phyloP scores from a whole-genome alignment of 2,329 filamentous ascomycete species.

The Talaromyces islandicus region DNA sequence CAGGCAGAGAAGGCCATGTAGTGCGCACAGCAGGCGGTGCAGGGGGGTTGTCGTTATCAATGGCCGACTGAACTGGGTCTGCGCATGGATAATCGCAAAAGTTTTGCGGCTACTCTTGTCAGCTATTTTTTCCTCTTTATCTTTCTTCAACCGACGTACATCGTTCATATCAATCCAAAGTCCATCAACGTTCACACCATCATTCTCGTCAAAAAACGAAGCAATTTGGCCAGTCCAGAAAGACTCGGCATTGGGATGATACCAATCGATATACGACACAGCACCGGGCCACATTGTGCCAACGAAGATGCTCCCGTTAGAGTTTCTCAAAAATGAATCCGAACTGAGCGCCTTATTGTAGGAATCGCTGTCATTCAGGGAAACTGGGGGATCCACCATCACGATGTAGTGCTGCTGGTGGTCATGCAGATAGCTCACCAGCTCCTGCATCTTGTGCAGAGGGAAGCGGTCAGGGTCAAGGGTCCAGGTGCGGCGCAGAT shows the following conservation, averaged over 20 bases:
- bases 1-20: constrained; percentile 62
- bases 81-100: constrained; percentile 53
- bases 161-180: constrained; percentile 72
- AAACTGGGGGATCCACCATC: constrained; percentile 63
- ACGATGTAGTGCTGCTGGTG: constrained; percentile 66
- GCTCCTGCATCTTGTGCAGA: constrained; percentile 50
- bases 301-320: constrained; percentile 52
- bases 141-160: constrained; percentile 14
- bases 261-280: constrained; percentile 72
- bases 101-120: constrained; percentile 31
- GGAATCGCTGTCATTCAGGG: constrained; percentile 21
- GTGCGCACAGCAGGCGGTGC: constrained; percentile 56
- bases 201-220: constrained; percentile 57
- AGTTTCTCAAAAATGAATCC: constrained; percentile 46
- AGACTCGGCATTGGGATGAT: constrained; percentile 54
- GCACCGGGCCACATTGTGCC: constrained; percentile 72
- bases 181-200: constrained; percentile 68
- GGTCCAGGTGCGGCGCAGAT: constrained; percentile 32
- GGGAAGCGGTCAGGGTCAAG: constrained; percentile 34
- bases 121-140: neutral
- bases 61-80: constrained; percentile 46
- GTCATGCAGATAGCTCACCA: constrained; percentile 61
- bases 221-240: constrained; percentile 68
- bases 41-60: constrained; percentile 46
- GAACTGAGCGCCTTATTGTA: constrained; percentile 58